A percentile compares a stretch with the other conserved stretches of the same genome.
These are phyloP conservation scores for Nitzschia sp. DNA, from an alignment of 108 stramenopile species.

Conservation along the genomic window DNA sequence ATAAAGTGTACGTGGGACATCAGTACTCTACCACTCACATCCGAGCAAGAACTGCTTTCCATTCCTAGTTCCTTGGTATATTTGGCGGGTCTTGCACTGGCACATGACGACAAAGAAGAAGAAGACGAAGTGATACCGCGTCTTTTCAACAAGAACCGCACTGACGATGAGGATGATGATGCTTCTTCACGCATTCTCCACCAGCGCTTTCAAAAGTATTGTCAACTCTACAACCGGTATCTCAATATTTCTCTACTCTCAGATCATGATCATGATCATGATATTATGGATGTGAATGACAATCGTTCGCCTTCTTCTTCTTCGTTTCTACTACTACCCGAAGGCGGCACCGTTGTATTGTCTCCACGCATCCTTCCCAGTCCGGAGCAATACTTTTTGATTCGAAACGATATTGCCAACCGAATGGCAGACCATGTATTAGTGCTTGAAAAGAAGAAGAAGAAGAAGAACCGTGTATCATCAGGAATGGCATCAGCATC, in stretches of 20 bases:
- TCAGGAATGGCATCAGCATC: no score
- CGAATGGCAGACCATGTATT: neutral
- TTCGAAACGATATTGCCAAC: neutral
- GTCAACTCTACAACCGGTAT: neutral
- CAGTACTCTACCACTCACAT: neutral
- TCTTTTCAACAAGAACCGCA: no score
- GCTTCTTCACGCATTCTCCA: neutral
- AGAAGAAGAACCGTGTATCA: no score
- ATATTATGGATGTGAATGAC: neutral
- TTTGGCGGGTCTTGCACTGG: neutral
- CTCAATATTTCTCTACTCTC: neutral
- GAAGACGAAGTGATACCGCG: no score
- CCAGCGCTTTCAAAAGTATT: neutral
- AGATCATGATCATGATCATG: neutral
- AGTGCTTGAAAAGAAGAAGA: neutral
- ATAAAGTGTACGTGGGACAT: no score
- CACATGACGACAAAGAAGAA: no score
- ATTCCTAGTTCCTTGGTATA: conserved; percentile 4
- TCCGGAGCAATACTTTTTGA: neutral
- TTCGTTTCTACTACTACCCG: neutral
- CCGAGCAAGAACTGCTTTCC: neutral
- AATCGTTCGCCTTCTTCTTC: neutral
- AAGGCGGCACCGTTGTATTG: neutral
- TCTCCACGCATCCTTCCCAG: neutral
- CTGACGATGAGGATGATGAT: neutral